Percentiles rank a stretch among this genome's conserved stretches.
Conservation (phyloP, 2,329 filamentous ascomycete genomes). For the Onygenales sp. region DNA sequence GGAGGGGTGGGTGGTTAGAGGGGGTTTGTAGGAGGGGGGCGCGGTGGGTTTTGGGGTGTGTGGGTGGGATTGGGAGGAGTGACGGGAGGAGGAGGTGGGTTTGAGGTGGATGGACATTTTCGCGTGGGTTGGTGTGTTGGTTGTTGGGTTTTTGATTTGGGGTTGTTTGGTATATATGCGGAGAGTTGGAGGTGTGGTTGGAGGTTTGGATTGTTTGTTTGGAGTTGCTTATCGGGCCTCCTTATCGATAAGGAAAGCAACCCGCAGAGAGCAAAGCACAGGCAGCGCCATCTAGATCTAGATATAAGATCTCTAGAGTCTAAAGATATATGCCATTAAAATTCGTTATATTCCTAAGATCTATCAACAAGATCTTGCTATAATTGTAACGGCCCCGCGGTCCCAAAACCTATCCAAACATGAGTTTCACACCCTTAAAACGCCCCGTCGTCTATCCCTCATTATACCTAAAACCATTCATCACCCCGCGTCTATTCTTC, state of each 20-base stretch:
- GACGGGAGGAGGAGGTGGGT: constrained; percentile 16
- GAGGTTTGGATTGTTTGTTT: background rate
- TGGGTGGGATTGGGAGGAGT: constrained; percentile 7
- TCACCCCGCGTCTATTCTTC: constrained; percentile 7
- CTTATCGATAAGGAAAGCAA: background rate
- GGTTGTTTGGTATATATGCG: background rate
- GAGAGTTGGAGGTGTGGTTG: background rate
- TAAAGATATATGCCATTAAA: too few species aligned
- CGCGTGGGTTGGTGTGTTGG: constrained; percentile 21
- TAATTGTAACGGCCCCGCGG: too few species aligned
- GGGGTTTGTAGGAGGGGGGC: constrained; percentile 20
- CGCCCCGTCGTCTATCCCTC: background rate
- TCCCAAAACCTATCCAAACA: too few species aligned
- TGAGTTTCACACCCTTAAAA: background rate
- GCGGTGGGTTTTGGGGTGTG: constrained; percentile 15
- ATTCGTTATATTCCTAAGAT: too few species aligned
- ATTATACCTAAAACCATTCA: constrained; percentile 5
- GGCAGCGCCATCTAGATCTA: background rate
- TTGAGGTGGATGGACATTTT: constrained; percentile 14
- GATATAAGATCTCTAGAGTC: too few species aligned
- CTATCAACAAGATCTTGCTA: too few species aligned
- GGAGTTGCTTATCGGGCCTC: background rate
- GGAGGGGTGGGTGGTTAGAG: constrained; percentile 26
- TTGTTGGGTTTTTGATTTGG: background rate
- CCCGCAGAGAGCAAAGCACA: too few species aligned